Conservation (phyloP, 169 alveolate species). For the Toxoplasma gondii region DNA sequence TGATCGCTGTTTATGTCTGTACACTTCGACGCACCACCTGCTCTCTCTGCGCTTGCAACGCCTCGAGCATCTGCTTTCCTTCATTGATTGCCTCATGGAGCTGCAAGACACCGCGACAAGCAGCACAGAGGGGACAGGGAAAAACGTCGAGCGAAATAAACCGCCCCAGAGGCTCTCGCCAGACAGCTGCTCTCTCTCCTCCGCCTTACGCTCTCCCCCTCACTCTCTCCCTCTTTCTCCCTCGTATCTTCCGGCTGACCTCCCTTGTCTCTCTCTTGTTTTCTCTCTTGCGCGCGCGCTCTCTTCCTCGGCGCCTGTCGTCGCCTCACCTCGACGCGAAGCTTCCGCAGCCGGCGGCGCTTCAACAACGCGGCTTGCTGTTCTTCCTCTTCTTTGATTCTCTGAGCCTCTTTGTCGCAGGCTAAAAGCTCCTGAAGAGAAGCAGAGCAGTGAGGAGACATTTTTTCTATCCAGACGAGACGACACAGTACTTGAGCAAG, state of each 20-base stretch:
- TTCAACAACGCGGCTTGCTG: not conserved
- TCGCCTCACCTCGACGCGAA: not conserved
- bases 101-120: not conserved
- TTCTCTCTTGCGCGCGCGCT: not conserved
- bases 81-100: not conserved
- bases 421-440: not conserved
- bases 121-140: not conserved
- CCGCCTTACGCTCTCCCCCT: too few species aligned
- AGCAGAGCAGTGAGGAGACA: not conserved
- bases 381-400: conserved; percentile 1
- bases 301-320: not conserved
- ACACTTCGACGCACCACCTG: not conserved
- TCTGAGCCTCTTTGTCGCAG: conserved; percentile 21
- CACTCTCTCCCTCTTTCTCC: not conserved
- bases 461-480: not conserved
- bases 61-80: conserved; percentile 29
- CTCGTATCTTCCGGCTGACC: not conserved
- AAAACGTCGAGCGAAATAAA: not conserved
- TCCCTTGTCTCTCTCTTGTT: not conserved
- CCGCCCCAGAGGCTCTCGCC: too few species aligned
- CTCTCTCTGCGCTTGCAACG: not conserved
- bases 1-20: not conserved
- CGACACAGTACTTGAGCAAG: not conserved
- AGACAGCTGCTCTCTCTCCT: too few species aligned
- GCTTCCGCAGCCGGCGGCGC: conserved; percentile 1